Evolutionary conservation across 208 protist species (phyloP), one percentile per base, ranked within the genome.

Genomic region (Crithidia acanthocephali): DNA sequence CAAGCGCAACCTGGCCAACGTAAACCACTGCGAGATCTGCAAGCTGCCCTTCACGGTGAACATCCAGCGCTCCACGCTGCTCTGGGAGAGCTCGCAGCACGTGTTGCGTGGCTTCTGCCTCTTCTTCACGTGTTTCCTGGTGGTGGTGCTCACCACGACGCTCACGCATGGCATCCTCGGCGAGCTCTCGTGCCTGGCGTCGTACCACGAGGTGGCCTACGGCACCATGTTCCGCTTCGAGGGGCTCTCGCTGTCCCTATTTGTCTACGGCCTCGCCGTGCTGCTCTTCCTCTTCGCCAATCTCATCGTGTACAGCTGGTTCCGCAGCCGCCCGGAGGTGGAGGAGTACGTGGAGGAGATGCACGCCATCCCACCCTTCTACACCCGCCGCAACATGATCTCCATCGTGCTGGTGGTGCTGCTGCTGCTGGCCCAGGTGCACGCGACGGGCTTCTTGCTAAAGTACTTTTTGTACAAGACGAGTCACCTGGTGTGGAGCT

Each of bases 21-120:
- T 88, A n/a, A 88, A 87, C 61, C 62, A 83, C 48, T 95, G 90
- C 61, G 87, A 95, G 48, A 91, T 95, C 45, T 95, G 89, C 74
- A 87, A 85, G 74, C 53, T 82, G 47, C 81, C 84, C 23, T 95
- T 91, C 59, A 76, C 25, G 22, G 78, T 92, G 4, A 55, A 60
- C 45, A 92, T 95, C 56, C 59, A 73, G 27, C 73, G 72, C 1
- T 75, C 71, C 22, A 86, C 69, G 56, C 35, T 92, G 22, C 35
- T 88, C 11, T 83, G 74, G 74, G 66, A 85, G 59, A 83, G 78
- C 75, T 83, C 61, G 32, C 67, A 77, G 28, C 65, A 86, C n/a
- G 16, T 90, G 18, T n/a, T 88, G 16, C 44, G 51, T 40, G 70
- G 47, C 22, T 13, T 73, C 40, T 55, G 82, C 25, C 75, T 92